These are phyloP conservation scores for Tritrichomonas musculus DNA, from an alignment of 208 protist species.

Conservation along the genomic window DNA sequence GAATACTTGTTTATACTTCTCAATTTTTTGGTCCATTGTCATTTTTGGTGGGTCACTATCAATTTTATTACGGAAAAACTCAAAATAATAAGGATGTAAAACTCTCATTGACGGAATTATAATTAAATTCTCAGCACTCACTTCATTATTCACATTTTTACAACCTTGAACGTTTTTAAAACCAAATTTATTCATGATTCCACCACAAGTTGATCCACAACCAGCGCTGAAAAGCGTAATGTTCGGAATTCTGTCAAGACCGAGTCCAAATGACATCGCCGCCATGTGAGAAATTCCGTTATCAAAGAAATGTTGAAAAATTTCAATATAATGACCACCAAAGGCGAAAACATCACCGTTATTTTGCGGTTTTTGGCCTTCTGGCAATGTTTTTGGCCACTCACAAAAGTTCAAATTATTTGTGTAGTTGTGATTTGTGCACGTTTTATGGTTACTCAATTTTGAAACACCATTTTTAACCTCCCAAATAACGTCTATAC, in stretches of 20 bases:
- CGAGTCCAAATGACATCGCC: background rate
- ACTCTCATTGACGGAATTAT: background rate
- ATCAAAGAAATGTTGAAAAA: slow-evolving; percentile 24
- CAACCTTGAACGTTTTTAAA: background rate
- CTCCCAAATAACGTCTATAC: background rate
- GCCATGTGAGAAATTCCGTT: slow-evolving; percentile 6
- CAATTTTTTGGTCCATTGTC: background rate
- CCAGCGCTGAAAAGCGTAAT: background rate
- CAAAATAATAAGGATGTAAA: background rate
- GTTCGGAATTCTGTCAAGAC: too few relatives aligned
- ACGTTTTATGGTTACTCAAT: background rate
- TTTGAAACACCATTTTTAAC: background rate
- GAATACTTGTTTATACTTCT: background rate
- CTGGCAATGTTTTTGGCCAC: background rate
- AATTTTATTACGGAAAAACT: background rate
- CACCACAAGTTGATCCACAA: too few relatives aligned
- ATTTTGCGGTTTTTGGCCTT: background rate
- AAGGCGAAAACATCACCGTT: background rate
- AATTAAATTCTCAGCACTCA: background rate
- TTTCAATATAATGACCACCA: background rate
- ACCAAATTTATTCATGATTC: background rate
- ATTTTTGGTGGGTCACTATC: too few relatives aligned
- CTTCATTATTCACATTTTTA: too few relatives aligned
- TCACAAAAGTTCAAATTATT: background rate
- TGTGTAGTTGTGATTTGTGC: background rate